Conservation (phyloP, 176 grass and related monocot species). For the Rhynchospora pubera region DNA sequence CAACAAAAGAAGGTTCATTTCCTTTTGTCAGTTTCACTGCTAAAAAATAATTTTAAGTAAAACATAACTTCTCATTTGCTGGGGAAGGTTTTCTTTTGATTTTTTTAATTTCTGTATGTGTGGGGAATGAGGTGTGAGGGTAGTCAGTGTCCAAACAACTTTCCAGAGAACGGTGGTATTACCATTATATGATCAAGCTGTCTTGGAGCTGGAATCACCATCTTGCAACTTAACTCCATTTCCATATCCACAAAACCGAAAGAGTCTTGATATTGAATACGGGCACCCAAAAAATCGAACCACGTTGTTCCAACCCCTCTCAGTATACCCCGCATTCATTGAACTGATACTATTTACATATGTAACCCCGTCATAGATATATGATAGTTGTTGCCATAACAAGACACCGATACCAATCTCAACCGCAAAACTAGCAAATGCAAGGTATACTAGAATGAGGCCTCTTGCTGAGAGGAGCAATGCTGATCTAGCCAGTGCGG, state of each 20-base stretch:
- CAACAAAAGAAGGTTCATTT: background rate
- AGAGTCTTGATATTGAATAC: constrained; percentile 47
- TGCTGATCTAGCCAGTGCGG: constrained; percentile 45
- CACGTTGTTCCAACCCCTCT: constrained; percentile 74
- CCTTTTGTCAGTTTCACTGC: background rate
- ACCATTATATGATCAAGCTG: background rate
- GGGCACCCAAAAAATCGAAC: constrained; percentile 76
- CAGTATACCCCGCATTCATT: constrained; percentile 33
- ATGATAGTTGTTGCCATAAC: constrained; percentile 87
- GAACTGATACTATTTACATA: constrained; percentile 62
- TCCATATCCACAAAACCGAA: constrained; percentile 38
- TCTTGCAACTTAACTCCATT: constrained; percentile 49
- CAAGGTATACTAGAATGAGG: constrained; percentile 73
- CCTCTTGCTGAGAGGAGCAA: constrained; percentile 82
- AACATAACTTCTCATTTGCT: background rate
- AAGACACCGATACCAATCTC: constrained; percentile 73
- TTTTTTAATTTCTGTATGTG: background rate
- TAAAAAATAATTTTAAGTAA: background rate
- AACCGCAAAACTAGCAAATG: constrained; percentile 76
- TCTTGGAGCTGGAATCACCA: constrained; percentile 62
- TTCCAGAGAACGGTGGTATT: background rate
- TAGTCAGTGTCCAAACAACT: background rate
- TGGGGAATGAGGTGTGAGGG: background rate
- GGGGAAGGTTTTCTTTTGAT: background rate
- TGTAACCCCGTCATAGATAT: constrained; percentile 80